Evolutionary conservation across 108 stramenopile genomes (phyloP), one percentile per base, ranked within the genome.

Genomic region (Skeletonema tropicum): DNA sequence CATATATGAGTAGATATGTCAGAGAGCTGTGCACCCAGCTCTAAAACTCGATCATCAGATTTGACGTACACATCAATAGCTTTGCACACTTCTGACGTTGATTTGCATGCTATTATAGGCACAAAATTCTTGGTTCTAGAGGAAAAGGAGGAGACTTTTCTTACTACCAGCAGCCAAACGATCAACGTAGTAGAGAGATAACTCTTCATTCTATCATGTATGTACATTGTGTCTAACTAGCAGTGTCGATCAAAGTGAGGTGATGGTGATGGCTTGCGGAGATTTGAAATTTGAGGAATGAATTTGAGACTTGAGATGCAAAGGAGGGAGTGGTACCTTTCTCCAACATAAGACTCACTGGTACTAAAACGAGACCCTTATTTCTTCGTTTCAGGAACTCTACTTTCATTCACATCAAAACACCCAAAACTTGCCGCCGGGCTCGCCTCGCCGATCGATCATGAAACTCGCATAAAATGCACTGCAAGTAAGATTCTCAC

Each of bases 1-100:
- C 77, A 79, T 26, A 85, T 59, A 9, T 23, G 9, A 25, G 6
- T 19, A 21, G 49, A 52, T 6, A 52, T 23, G 5, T 52, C 49
- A 21, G 49, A 52, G 17, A 52, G 21, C 8, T 52, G 49, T 23
- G 49, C 49, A 52, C 49, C 49, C 1, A 52, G 21, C 21, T 52
- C 49, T 52, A 52, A 21, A 13, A 52, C 49, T 9, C 7, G 17
- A 52, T 52, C 49, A 52, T 52, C 19, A 52, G 21, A 3, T 3
- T 52, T 52, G 49, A 52, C 49, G 23, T 23, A 25, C 7, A 52
- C 21, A 23, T 52, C 49, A 21, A 52, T 52, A 15, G 49, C 49
- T 21, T 19, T 23, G 6, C 6, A 21, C 3, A 23, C 49, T 21
- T 52, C 49, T 3, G 49, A 19, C 6, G 49, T 48, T 2, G 46